Percentiles rank a stretch among this genome's conserved stretches.
These are phyloP conservation scores for Guadua angustifolia DNA, from an alignment of 176 grass and related monocot genomes.

Conservation along the genomic window DNA sequence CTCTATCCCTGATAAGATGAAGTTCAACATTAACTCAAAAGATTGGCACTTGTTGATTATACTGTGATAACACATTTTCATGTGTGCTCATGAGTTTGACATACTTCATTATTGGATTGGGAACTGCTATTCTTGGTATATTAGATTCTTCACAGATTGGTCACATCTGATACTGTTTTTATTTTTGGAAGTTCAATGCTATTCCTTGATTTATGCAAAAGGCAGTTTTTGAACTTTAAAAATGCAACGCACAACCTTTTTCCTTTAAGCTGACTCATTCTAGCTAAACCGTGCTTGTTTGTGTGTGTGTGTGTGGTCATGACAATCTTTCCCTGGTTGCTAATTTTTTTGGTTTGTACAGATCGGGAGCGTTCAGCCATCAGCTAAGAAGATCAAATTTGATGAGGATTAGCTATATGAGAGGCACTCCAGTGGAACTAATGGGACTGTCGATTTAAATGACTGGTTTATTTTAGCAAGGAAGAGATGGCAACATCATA, in stretches of 20 bases:
- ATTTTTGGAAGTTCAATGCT: background rate
- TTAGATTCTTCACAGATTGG: background rate
- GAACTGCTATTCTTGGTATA: background rate
- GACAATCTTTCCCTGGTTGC: background rate
- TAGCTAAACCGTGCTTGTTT: background rate
- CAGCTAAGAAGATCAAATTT: slow-evolving; percentile 64
- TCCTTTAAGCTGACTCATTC: background rate
- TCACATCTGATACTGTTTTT: background rate
- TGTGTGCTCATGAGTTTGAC: background rate
- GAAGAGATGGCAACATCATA: background rate
- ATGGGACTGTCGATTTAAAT: background rate
- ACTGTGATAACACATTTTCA: background rate
- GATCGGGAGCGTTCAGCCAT: slow-evolving; percentile 48
- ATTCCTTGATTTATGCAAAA: background rate
- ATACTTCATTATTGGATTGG: background rate
- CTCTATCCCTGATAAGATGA: slow-evolving; percentile 2
- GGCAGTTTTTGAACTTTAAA: background rate
- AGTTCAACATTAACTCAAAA: background rate
- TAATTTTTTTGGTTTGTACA: slow-evolving; percentile 35
- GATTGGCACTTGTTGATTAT: background rate
- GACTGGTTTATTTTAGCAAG: slow-evolving; percentile 2
- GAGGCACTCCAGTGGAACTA: no score
- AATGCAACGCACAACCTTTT: background rate
- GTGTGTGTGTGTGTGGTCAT: no score
- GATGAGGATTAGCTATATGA: slow-evolving; percentile 41